Conservation (phyloP, 1,284 basidiomycete species). For the Pseudozyma hubeiensis region DNA sequence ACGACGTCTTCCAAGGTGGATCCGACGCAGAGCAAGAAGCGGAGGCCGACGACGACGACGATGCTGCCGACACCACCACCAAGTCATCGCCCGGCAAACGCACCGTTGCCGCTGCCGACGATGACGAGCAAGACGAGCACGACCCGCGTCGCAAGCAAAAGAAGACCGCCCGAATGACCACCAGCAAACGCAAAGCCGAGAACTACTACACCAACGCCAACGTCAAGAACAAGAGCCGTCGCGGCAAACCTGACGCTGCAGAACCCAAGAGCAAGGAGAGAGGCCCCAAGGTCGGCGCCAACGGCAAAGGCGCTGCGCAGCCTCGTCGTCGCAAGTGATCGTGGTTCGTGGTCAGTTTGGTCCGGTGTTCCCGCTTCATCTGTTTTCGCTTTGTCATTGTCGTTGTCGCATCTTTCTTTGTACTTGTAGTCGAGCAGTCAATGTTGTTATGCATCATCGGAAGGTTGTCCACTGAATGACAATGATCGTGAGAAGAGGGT, state of each 20-base stretch:
- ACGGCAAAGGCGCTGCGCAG: conserved; percentile 54
- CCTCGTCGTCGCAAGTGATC: conserved; percentile 37
- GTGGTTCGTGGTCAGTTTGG: background rate
- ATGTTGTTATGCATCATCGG: background rate
- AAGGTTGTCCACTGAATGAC: too few relatives aligned
- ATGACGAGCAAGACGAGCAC: conserved; percentile 50
- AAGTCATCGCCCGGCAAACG: conserved; percentile 49
- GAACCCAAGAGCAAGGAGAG: conserved; percentile 54
- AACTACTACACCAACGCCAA: conserved; percentile 81
- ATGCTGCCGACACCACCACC: conserved; percentile 64
- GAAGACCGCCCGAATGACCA: conserved; percentile 63
- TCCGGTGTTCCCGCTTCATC: background rate
- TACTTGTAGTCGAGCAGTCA: conserved; percentile 8
- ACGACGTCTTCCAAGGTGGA: conserved; percentile 76
- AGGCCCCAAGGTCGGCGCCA: conserved; percentile 58
- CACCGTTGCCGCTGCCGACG: conserved; percentile 48
- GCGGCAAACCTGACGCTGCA: conserved; percentile 68
- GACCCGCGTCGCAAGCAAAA: conserved; percentile 46
- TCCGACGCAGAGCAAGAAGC: conserved; percentile 58
- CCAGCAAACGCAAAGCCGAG: conserved; percentile 78
- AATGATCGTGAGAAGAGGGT: too few relatives aligned
- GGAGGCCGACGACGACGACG: conserved; percentile 27
- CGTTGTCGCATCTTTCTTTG: conserved; percentile 11
- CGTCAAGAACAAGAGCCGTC: conserved; percentile 69
- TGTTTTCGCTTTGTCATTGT: conserved; percentile 2